phyloP scores from a whole-genome alignment of 1,139 yeast genomes.

The Candida tetrigidarum region DNA sequence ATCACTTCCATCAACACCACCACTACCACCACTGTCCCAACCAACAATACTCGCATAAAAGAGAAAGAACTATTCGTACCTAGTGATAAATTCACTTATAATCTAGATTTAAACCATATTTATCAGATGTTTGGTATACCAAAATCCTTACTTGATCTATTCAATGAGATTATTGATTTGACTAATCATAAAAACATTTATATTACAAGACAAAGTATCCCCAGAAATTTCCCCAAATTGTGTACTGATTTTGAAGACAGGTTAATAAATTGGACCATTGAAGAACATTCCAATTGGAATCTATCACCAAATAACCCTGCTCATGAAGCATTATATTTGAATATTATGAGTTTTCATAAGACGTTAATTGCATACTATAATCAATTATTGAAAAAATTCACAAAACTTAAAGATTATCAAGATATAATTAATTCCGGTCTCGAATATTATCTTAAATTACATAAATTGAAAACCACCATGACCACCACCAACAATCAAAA shows the following conservation, averaged over 20 bases:
- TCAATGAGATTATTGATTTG: conserved; percentile 48
- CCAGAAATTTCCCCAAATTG: conserved; percentile 57
- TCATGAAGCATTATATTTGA: conserved; percentile 44
- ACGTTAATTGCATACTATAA: conserved; percentile 48
- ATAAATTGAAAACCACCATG: no score
- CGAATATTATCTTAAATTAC: conserved; percentile 34
- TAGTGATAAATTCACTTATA: conserved; percentile 11
- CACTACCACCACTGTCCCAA: background rate
- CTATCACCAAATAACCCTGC: conserved; percentile 27
- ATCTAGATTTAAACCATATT: conserved; percentile 25
- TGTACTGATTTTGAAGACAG: conserved; percentile 60
- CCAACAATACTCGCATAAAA: background rate
- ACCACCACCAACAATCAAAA: conserved; percentile 7
- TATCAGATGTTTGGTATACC: conserved; percentile 56
- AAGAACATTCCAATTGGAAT: conserved; percentile 37
- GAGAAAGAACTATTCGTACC: conserved; percentile 7
- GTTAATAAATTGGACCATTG: conserved; percentile 46
- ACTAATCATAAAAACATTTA: conserved; percentile 59
- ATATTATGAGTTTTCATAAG: conserved; percentile 45
- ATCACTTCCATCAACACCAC: conserved; percentile 6
- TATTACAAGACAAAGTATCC: conserved; percentile 44
- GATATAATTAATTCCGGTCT: conserved; percentile 34
- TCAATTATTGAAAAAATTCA: conserved; percentile 45
- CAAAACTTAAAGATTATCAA: conserved; percentile 35
- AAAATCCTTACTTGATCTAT: conserved; percentile 43